Evolutionary conservation across 2,329 filamentous ascomycete species (phyloP), one percentile per base, ranked within the genome.

Genomic region (Colletotrichum gloeosporioides): DNA sequence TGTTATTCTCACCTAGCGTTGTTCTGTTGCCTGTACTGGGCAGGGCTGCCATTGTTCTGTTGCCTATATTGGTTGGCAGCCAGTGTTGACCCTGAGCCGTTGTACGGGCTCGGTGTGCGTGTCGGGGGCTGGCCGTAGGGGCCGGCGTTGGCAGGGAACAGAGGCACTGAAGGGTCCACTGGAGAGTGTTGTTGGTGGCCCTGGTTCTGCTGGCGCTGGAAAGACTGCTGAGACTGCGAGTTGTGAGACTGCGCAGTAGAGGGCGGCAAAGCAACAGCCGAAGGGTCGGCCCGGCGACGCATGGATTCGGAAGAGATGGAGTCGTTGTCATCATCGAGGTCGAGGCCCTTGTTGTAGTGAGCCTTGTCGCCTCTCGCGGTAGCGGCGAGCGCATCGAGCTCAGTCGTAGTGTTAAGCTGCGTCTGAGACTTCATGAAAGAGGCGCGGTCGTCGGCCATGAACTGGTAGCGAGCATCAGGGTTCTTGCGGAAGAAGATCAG

Each of bases 401-500:
- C 96, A 9, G 96, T 98, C 6, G 94, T 95, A 18, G 89, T 87
- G 62, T 86, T 91, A 70, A 98, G 88, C 82, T 96, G 93, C 7
- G 95, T 95, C 84, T 97, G 95, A 16, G 96, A 98, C 89, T 98
- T 98, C 92, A 98, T 98, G 87, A 99, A 98, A 12, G 96, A 98
- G 68, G 95, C 95, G 80, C 96, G 94, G 85, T 99, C 96, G 82
- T 99, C 96, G 71, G 94, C 94, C 96, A 99, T 98, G 81, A 95
- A 96, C 85, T 98, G 95, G 86, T 99, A 99, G 77, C 96, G 93
- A 57, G 94, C 95, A 83, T 99, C 96, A 27, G 96, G 96, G 86
- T 98, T 98, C 90, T 98, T 98, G 77, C 95, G 95, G 83, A 95
- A 92, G 82, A 98, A 92, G 63, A 95, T 94, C 79, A 96, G 80